Evolutionary conservation across 1,139 yeast species (phyloP), one percentile per base, ranked within the genome.

Genomic region (Hemisphaericaspora xylanilytica): DNA sequence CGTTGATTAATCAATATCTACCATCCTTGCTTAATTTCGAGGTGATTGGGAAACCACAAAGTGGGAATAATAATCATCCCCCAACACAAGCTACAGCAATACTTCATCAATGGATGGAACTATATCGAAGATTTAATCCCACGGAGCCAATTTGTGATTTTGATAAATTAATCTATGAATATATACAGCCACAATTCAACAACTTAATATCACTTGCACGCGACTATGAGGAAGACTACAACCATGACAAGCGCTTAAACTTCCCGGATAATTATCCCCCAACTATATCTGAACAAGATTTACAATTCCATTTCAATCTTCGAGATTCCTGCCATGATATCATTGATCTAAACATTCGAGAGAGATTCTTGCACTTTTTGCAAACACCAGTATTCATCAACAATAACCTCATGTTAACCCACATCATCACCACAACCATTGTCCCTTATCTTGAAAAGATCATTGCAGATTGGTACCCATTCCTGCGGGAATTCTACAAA

Each of bases 391-490:
- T 22, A 5, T 22, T 22, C 11, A 10, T 22, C 11, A 22, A 22
- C 26, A 22, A 22, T 10, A 10, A 22, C 9, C 9, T 22, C n/a
- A 22, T 22, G 26, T 9, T 22, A 22, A 8, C n/a, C 11, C 26
- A 12, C 24, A 37, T 56, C 5, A 36, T 45, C 2, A 36, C 41
- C 11, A 53, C 51, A 6, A 16, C 46, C 3, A 40, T 58, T 2
- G 25, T 48, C 2, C 62, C 63, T 2, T 46, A 42, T 24, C 44
- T 56, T 13, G 21, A 20, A 3, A 12, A 4, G 4, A 29, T 29
- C 11, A 7, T 29, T 18, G 11, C n/a, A 2, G 4, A 29, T 11
- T 29, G 32, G 32, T 7, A 18, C 9, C 32, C 32, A n/a, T 29
- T 29, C 15, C 14, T 18, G 20, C 7, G 11, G 12, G 15, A 26